Base-by-base conservation (phyloP, 306 rosid species). In the Cicer arietinum region DNA sequence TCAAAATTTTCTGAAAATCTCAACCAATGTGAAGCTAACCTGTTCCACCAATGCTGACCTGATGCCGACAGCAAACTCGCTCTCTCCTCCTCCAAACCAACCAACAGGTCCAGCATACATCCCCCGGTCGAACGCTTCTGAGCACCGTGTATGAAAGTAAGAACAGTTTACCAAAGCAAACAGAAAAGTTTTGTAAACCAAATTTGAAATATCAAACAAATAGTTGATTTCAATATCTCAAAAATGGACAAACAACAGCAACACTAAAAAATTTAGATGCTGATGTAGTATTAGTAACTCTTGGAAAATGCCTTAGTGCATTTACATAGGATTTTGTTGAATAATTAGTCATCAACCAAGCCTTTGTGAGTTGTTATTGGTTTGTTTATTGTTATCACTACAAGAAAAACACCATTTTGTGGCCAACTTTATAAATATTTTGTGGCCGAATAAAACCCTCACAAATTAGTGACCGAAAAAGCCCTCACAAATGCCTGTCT, bases 31-130 rank as follows among this genome's bases (percentile, higher is more conserved):
- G 56, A 75, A 47, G 69, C 88, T 84, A 77, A 94, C 99, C 97
- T 87, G 83, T 79, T 86, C 89, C 81, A 94, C 95, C 70, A 92
- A 77, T 69, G 99, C 96, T 57, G 97, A 94, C 80, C 99, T 86
- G 75, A 94, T 92, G 82, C 97, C 99, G 69, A 94, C 99, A 0
- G 97, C 97, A 85, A 94, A 92, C 81, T 92, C 99, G 71, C 99
- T 94, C 89, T 92, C 97, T 64, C 90, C 97, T 30, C 99, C 97
- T 69, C 99, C 97, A 73, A 94, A 90, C 99, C 97, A 94, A 46
- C 99, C 99, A 76, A 94, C 92, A 60, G 97, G 99, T 68, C 97
- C 99, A 67, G 97, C 99, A 79, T 89, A 94, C 99, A 92, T 94
- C 74, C 97, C 99, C 62, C 97, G 82, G 77, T 94, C 99, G 80